Conservation (phyloP, 1,284 basidiomycete species). For the Tilletia caries region DNA sequence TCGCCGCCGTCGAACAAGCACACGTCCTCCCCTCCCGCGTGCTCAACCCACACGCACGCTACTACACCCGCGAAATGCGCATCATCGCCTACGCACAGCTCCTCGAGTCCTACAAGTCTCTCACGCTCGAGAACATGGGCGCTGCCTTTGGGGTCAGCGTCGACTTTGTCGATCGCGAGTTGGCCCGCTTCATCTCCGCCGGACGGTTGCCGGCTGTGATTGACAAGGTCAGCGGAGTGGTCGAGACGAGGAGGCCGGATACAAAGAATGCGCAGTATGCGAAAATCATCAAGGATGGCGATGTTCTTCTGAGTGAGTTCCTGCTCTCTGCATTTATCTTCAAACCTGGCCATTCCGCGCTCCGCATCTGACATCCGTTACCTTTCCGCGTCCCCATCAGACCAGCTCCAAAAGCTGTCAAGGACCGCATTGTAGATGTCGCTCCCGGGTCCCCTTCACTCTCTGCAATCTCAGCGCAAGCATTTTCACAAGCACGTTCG, state of each 20-base stretch:
- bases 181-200: constrained; percentile 86
- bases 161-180: constrained; percentile 79
- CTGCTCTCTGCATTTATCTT: neutral
- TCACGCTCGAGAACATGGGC: constrained; percentile 82
- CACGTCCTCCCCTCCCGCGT: constrained; percentile 81
- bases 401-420: constrained; percentile 52
- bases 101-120: constrained; percentile 81
- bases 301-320: constrained; percentile 68
- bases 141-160: constrained; percentile 85
- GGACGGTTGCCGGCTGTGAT: constrained; percentile 87
- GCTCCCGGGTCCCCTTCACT: neutral
- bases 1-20: constrained; percentile 82
- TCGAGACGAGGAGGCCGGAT: constrained; percentile 84
- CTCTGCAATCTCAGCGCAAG: too few relatives aligned
- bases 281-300: constrained; percentile 80
- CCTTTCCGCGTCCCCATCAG: constrained; percentile 18
- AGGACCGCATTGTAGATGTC: constrained; percentile 44
- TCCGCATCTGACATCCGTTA: neutral
- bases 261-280: constrained; percentile 86
- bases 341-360: too few relatives aligned
- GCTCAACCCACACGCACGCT: constrained; percentile 80
- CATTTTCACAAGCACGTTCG: too few relatives aligned
- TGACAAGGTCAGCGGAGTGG: constrained; percentile 86
- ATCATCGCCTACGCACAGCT: constrained; percentile 91
- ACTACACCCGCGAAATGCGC: constrained; percentile 92